phyloP scores from a whole-genome alignment of 805 yeast genomes.

The Schwanniomyces occidentalis region DNA sequence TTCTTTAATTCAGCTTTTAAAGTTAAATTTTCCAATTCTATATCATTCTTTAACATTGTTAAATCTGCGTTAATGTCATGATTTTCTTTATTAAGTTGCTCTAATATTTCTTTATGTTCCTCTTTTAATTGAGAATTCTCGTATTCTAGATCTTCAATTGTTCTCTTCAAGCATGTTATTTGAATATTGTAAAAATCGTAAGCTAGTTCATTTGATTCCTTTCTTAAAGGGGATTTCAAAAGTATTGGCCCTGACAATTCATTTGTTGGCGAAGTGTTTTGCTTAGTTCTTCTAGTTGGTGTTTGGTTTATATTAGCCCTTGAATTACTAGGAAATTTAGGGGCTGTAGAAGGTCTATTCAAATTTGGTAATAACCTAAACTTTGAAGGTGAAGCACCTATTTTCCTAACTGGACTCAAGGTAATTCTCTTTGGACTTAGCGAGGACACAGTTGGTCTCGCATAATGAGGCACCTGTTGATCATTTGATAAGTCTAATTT shows the following conservation, averaged over 20 bases:
- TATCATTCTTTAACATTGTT: slow-evolving; percentile 2
- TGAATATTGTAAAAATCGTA: slow-evolving; percentile 8
- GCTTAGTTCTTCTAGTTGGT: background rate
- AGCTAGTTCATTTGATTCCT: slow-evolving; percentile 6
- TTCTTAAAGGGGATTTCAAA: slow-evolving; percentile 1
- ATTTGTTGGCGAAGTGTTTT: background rate
- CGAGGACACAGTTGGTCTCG: slow-evolving; percentile 33
- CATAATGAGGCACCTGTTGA: slow-evolving; percentile 25
- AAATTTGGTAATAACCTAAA: background rate
- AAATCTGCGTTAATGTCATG: slow-evolving; percentile 3
- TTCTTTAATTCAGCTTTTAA: slow-evolving; percentile 9
- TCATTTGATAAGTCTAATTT: background rate
- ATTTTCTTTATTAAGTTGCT: slow-evolving; percentile 2
- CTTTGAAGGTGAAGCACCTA: slow-evolving; percentile 4
- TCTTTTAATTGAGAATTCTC: slow-evolving; percentile 14
- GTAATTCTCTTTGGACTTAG: slow-evolving; percentile 7
- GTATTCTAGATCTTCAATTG: slow-evolving; percentile 10
- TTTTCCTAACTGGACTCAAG: slow-evolving; percentile 1
- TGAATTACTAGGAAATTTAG: background rate
- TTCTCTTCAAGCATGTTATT: slow-evolving; percentile 10
- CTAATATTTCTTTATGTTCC: slow-evolving; percentile 7
- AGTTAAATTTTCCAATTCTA: slow-evolving; percentile 1
- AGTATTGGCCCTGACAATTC: background rate
- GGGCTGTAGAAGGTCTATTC: background rate
- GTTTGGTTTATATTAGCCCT: background rate